phyloP scores from a whole-genome alignment of 768 basidiomycete species.

The Hygrocybe coccinea region DNA sequence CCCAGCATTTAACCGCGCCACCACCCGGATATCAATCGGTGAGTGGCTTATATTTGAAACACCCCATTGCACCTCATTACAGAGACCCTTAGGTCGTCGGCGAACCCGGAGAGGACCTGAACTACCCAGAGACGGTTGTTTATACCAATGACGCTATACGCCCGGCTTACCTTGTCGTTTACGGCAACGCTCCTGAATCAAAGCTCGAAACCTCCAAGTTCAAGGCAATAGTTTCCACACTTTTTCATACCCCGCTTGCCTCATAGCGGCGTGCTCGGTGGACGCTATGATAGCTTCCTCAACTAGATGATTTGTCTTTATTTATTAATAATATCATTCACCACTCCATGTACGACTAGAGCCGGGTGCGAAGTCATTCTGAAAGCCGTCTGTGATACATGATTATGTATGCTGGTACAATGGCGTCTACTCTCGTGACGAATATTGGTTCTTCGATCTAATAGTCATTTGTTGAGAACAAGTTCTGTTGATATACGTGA shows the following conservation, averaged over 20 bases:
- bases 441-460: constrained; percentile 48
- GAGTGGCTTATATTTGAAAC: constrained; percentile 10
- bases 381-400: constrained; percentile 44
- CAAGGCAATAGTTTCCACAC: constrained; percentile 31
- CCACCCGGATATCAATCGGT: constrained; percentile 62
- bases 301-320: background rate
- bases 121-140: constrained; percentile 67
- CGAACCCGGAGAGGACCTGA: constrained; percentile 58
- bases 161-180: constrained; percentile 63
- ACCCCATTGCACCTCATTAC: constrained; percentile 4
- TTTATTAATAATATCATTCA: background rate
- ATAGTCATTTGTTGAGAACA: background rate
- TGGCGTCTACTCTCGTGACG: constrained; percentile 49
- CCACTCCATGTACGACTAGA: background rate
- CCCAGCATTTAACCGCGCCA: constrained; percentile 42
- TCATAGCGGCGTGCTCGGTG: constrained; percentile 22
- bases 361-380: background rate
- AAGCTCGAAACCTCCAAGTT: constrained; percentile 27
- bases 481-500: background rate
- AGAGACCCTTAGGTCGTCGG: constrained; percentile 45
- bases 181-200: constrained; percentile 36
- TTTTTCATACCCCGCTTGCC: constrained; percentile 48
- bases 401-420: constrained; percentile 54
- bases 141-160: constrained; percentile 64
- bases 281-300: constrained; percentile 12